Percentiles rank a stretch among this genome's conserved stretches.
These are phyloP conservation scores for Wickerhamomyces alni DNA, from an alignment of 805 yeast genomes.

Conservation along the genomic window DNA sequence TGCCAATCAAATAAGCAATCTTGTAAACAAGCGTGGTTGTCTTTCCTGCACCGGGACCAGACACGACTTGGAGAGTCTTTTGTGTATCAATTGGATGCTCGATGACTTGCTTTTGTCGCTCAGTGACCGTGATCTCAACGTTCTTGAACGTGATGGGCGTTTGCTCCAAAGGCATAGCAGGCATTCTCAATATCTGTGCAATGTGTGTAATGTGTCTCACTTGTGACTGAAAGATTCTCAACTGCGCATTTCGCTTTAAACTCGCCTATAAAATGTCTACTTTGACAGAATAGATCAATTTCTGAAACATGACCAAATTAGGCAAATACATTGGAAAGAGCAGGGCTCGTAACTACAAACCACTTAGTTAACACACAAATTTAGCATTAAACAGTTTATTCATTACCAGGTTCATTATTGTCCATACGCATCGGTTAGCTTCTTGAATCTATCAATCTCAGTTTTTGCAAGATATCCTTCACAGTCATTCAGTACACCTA, in stretches of 20 bases:
- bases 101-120: conserved; percentile 42
- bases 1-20: conserved; percentile 39
- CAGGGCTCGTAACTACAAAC: no score
- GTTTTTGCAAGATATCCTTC: conserved; percentile 36
- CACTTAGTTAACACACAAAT: no score
- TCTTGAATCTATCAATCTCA: conserved; percentile 38
- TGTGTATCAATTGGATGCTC: conserved; percentile 31
- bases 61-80: conserved; percentile 44
- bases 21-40: conserved; percentile 53
- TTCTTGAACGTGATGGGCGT: not conserved
- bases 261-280: no score
- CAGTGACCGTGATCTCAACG: conserved; percentile 29
- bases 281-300: no score
- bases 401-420: not conserved
- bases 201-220: no score
- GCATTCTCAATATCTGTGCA: no score
- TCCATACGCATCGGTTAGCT: conserved; percentile 36
- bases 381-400: no score
- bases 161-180: not conserved
- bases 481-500: conserved; percentile 26
- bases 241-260: no score
- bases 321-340: no score
- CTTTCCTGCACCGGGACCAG: conserved; percentile 77
- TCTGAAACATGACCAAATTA: no score
- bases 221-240: no score